Conservation (phyloP, 2,329 filamentous ascomycete genomes). For the Alternaria postmessia region DNA sequence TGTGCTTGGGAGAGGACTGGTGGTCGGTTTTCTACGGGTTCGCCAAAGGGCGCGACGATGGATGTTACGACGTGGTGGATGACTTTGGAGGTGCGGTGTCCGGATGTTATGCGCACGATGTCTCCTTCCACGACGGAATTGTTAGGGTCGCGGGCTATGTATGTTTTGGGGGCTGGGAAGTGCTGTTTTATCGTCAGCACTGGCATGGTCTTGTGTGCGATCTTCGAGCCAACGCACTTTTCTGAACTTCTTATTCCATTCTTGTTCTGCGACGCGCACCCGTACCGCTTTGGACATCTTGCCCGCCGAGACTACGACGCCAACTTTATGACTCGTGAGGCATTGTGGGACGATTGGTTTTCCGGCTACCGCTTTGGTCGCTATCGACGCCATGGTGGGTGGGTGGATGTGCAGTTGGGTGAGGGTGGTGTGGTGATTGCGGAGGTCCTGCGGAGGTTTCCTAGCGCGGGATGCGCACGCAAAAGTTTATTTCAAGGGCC, state of each 20-base stretch:
- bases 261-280: slow-evolving; percentile 73
- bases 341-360: slow-evolving; percentile 37
- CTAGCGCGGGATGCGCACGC: slow-evolving; percentile 8
- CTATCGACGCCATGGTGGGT: slow-evolving; percentile 33
- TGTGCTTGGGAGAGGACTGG: slow-evolving; percentile 72
- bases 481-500: neutral
- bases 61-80: slow-evolving; percentile 78
- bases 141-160: slow-evolving; percentile 81
- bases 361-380: slow-evolving; percentile 27
- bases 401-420: slow-evolving; percentile 9
- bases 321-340: slow-evolving; percentile 51
- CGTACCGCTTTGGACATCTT: slow-evolving; percentile 82
- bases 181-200: slow-evolving; percentile 54
- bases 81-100: slow-evolving; percentile 69
- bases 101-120: slow-evolving; percentile 73
- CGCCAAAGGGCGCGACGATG: slow-evolving; percentile 76
- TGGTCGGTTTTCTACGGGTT: slow-evolving; percentile 69
- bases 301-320: slow-evolving; percentile 79
- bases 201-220: neutral
- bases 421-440: slow-evolving; percentile 15
- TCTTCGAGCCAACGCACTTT: slow-evolving; percentile 63
- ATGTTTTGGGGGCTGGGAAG: slow-evolving; percentile 70
- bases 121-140: slow-evolving; percentile 77
- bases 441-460: slow-evolving; percentile 17
- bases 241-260: slow-evolving; percentile 75